These are phyloP conservation scores for Paramecium octaurelia DNA, from an alignment of 73 alveolate species.

Conservation along the genomic window DNA sequence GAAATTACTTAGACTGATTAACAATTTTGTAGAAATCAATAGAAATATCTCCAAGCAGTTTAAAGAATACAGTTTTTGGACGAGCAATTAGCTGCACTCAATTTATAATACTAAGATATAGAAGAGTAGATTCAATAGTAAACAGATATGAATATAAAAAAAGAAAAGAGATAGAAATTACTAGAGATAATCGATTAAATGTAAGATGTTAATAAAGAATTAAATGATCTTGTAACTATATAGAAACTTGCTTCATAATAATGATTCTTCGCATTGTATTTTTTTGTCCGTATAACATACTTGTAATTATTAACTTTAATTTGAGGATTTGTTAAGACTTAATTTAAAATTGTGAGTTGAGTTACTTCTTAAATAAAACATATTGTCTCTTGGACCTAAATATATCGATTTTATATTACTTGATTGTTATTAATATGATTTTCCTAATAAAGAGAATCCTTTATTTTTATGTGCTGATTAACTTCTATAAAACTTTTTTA, in stretches of 20 bases:
- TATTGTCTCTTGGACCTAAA: neutral
- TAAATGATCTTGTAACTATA: slow-evolving; percentile 24
- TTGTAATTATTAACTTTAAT: neutral
- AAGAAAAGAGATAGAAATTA: neutral
- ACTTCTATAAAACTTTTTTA: slow-evolving; percentile 6
- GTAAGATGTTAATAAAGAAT: neutral
- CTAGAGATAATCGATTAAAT: neutral
- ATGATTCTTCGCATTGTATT: slow-evolving; percentile 9
- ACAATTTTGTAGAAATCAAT: neutral
- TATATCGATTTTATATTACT: neutral
- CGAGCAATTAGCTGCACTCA: neutral
- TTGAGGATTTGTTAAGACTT: neutral
- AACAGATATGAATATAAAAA: neutral
- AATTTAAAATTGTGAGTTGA: neutral
- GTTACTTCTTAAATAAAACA: neutral
- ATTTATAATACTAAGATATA: neutral
- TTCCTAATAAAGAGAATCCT: neutral
- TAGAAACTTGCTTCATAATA: slow-evolving; percentile 17
- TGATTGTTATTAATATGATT: neutral
- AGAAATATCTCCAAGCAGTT: neutral
- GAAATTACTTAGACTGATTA: neutral
- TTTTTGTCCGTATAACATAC: neutral
- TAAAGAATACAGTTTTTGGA: neutral
- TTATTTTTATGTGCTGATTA: neutral
- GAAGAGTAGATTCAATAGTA: neutral